Evolutionary conservation across 129 eudicot species (phyloP), one percentile per base, ranked within the genome.

Genomic region (Escallonia rubra): DNA sequence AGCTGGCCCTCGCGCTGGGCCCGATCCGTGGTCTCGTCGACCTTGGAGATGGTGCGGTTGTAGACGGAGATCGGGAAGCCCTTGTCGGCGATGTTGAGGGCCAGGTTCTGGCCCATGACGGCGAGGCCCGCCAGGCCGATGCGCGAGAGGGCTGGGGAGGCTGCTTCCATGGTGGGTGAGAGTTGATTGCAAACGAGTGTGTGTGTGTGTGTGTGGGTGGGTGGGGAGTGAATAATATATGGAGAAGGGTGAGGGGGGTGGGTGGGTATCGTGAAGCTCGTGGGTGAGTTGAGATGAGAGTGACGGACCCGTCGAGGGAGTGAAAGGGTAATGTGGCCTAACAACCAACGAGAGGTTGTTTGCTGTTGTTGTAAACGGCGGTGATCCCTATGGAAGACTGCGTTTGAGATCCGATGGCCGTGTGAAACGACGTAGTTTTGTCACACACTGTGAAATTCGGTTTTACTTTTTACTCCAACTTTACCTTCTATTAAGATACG

Each of bases 51-150:
- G 54, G 95, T 84, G 9, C 98, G 86, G 34, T 92, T 88, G 95
- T 83, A 92, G 74, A 92, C 95, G 58, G 98, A 92, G 78, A 88
- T 88, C 0, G 98, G 96, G 79, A 85, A 92, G 40, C 91, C 95
- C 71, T 92, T 86, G 6, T 88, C 96, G 71, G 96, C 96, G 70
- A 91, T 78, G 90, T 91, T 88, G 41, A 91, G 81, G 61, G 97
- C 97, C 4, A 91, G 80, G 74, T 91, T 91, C 44, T 88, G 98
- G 60, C 98, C 98, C 98, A 91, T 91, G 14, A 91, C 98, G 34
- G 98, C 98, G 3, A 92, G 87, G 5, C 96, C 98, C 9, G 96
- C 98, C 3, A 92, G 82, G 56, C 98, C 98, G 72, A 92, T 88
- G 14, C 83, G 91, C 4, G 98, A 85, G 47, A 86, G 82, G 10